Conservation (phyloP, 345 rosid genomes). For the Salix purpurea region DNA sequence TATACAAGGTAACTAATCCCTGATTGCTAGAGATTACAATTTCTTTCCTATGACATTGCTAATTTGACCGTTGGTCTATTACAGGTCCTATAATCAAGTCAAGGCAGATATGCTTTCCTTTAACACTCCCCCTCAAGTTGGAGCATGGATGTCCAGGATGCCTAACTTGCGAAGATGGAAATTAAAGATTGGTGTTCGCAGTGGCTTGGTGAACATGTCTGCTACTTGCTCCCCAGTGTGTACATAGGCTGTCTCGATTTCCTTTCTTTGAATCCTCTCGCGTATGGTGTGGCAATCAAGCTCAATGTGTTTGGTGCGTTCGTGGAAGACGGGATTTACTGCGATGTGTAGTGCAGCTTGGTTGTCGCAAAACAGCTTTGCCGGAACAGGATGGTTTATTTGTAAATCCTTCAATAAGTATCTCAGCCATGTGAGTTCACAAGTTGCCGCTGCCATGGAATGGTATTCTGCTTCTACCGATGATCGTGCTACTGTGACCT, state of each 20-base stretch:
- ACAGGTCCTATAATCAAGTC: no score
- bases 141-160: neutral
- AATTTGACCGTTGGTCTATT: no score
- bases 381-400: neutral
- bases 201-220: neutral
- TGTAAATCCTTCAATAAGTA: neutral
- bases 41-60: no score
- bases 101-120: constrained; percentile 4
- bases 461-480: neutral
- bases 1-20: no score
- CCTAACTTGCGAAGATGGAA: neutral
- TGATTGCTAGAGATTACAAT: no score
- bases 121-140: no score
- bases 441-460: neutral
- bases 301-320: neutral
- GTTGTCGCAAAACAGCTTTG: neutral
- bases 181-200: neutral
- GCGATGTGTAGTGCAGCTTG: neutral
- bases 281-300: neutral
- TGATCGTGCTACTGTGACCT: neutral
- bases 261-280: neutral
- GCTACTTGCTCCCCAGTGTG: neutral
- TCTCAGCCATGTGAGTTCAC: neutral
- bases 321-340: neutral
- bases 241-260: neutral